Percentiles rank a stretch among this genome's conserved stretches.
Conservation (phyloP, 768 basidiomycete species). For the Cystofilobasidium macerans region DNA sequence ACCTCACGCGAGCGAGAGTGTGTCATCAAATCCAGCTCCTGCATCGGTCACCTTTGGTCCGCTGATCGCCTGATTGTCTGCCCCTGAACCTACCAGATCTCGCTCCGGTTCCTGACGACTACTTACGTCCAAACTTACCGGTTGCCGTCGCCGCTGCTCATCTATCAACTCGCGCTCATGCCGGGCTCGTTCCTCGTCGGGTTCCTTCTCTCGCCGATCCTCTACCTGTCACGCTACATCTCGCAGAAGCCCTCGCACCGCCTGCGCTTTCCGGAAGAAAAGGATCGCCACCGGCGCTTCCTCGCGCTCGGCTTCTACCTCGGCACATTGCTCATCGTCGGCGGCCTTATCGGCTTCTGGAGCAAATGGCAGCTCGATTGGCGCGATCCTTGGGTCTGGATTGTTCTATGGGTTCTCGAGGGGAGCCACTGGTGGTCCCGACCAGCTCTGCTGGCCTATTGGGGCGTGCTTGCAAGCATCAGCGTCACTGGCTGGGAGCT, state of each 20-base stretch:
- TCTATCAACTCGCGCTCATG: conserved; percentile 84
- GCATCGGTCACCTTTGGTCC: too few species aligned
- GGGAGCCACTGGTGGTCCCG: conserved; percentile 61
- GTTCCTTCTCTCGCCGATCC: conserved; percentile 82
- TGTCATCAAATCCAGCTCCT: too few species aligned
- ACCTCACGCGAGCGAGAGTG: conserved; percentile 71
- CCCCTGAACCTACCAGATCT: conserved; percentile 54
- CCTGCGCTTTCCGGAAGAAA: conserved; percentile 69
- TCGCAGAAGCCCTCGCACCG: conserved; percentile 72
- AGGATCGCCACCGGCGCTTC: conserved; percentile 64
- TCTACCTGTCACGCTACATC: conserved; percentile 81
- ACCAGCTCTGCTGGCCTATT: conserved; percentile 66
- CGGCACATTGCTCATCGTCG: conserved; percentile 64
- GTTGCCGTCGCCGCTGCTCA: conserved; percentile 78
- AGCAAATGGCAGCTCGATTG: conserved; percentile 68
- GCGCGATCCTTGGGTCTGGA: conserved; percentile 82
- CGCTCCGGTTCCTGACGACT: conserved; percentile 53
- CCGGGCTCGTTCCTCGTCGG: conserved; percentile 86
- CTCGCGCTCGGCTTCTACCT: conserved; percentile 76
- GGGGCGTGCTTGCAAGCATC: conserved; percentile 64
- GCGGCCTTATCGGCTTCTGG: conserved; percentile 80
- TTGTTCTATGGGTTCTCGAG: conserved; percentile 61
- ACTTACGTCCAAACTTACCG: conserved; percentile 84
- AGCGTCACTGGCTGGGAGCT: conserved; percentile 93
- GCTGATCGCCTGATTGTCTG: too few species aligned